Base-by-base conservation (phyloP, 2,329 filamentous ascomycete genomes). In the Fusarium buxicola region DNA sequence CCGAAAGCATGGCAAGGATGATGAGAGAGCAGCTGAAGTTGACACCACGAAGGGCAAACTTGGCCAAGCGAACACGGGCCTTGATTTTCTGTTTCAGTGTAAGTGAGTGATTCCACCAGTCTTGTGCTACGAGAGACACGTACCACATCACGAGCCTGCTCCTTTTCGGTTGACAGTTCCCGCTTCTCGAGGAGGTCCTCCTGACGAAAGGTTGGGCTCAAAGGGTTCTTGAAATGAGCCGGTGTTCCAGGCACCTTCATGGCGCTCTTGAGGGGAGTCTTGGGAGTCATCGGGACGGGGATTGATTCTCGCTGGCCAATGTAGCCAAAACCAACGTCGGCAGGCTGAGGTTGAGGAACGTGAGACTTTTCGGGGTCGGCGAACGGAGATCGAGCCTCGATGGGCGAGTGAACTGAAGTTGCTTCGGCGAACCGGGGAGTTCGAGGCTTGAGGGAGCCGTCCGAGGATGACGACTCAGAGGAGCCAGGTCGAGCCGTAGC, bases 11-110 rank as follows among this genome's bases (percentile, higher is more conserved):
- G 61, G 93, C 84, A 55, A 99, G 85, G 66, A 99, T 92, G 74
- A 99, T 97, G 59, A 98, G 84, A 76, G 92, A 94, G 83, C 95
- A 99, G 77, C 92, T 93, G 78, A 99, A 98, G 84, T 94, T 97
- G 79, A 98, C 91, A 54, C 92, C 90, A 66, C 95, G 90, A n/a
- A 99, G 88, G 62, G 96, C 87, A 70, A 98, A 89, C 82, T 99
- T 99, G 69, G 94, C 95, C 77, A 98, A 84, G 41, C 95, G 89
- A 30, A 98, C 94, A 68, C 92, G 88, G 31, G 89, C 89, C 81
- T 97, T 98, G 76, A 96, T 87, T 89, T 91, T 96, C 94, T 97
- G 74, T 41, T 56, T 7, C 52, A 24, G 36, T 68, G 69, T 78
- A 69, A 75, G 69, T 72, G 43, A 39, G 21, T 36, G 45, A 34